Base-by-base conservation (phyloP, 140 eudicot genomes). In the Artemisia princeps region DNA sequence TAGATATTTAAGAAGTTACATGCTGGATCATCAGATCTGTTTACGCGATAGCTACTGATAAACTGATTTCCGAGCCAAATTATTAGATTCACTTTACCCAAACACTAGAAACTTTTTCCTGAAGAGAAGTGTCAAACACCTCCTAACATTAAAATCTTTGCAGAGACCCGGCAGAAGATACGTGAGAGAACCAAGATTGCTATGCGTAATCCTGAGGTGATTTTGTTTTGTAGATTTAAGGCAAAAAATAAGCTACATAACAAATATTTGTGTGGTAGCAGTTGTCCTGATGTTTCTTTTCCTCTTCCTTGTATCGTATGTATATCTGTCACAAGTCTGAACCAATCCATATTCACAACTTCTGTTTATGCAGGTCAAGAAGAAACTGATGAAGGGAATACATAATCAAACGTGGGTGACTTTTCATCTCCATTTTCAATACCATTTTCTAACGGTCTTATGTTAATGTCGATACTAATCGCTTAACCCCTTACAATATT, bases 161-260 rank as follows among this genome's bases (percentile, higher is more conserved):
- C 92, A 91, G 96, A 87, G 75, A 91, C 97, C 15, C 74, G 63
- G 23, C 78, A 62, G 72, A 77, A 67, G 77, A 94, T 94, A 67
- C 88, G 76, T 19, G 95, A 86, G 79, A 82, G 89, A 66, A 94
- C 99, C 15, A 79, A 75, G 79, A 77, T 94, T 72, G 97, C 99
- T 51, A 94, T 94, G 99, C 90, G 78, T 78, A 68, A 82, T 73
- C 95, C 95, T 74, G 81, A 84, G 96, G 99, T 89, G 84, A 88
- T 69, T 52, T 60, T 1, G 0, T 10, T 60, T 23, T 9, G 23
- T 70, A 10, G 20, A 15, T 58, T 59, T 58, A 20, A 17, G 51
- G 5, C 5, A 22, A n/a, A 42, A 3, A 12, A 48, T 9, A 53
- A 13, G 59, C 59, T 15, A 17, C 10, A 53, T 6, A 53, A 53